These are phyloP conservation scores for Gloeopeniophorella convolvens DNA, from an alignment of 768 basidiomycete species.

Conservation along the genomic window DNA sequence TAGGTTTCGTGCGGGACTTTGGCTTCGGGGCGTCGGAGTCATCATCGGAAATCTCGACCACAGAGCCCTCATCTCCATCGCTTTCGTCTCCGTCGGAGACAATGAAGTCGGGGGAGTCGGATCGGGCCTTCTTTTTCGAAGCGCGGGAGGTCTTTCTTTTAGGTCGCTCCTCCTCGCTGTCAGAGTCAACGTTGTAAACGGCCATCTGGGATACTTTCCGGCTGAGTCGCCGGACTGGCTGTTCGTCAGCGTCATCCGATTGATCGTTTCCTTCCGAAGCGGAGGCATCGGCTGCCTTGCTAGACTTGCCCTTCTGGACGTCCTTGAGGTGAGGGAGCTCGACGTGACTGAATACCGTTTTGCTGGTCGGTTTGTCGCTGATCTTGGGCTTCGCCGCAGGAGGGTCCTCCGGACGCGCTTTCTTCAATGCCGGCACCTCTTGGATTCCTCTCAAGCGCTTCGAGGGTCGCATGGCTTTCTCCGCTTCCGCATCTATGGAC, in stretches of 20 bases:
- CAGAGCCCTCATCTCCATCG: conserved; percentile 24
- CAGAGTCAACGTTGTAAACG: conserved; percentile 11
- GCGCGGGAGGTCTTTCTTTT: conserved; percentile 19
- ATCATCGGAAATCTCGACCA: conserved; percentile 25
- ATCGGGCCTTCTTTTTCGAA: conserved; percentile 18
- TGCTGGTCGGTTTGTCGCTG: conserved; percentile 6
- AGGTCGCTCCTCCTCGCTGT: conserved; percentile 11
- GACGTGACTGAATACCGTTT: conserved; percentile 17
- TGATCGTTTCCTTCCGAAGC: conserved; percentile 3
- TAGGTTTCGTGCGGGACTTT: conserved; percentile 29
- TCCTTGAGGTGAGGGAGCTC: conserved; percentile 10
- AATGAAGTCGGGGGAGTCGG: conserved; percentile 23
- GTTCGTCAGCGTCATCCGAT: conserved; percentile 10
- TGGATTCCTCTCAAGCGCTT: conserved; percentile 67
- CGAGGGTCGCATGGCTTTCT: conserved; percentile 37
- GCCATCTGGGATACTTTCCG: conserved; percentile 16
- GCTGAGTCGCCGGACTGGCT: conserved; percentile 11
- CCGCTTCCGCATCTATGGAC: conserved; percentile 44
- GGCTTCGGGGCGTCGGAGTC: conserved; percentile 32
- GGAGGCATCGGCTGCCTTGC: conserved; percentile 1
- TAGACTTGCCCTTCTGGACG: conserved; percentile 10
- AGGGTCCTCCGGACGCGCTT: neutral
- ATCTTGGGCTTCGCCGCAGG: neutral
- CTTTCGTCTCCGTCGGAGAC: conserved; percentile 30
- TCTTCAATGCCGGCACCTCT: neutral